Conservation (phyloP, 805 yeast genomes). For the Saccharomycopsis guyanensis region DNA sequence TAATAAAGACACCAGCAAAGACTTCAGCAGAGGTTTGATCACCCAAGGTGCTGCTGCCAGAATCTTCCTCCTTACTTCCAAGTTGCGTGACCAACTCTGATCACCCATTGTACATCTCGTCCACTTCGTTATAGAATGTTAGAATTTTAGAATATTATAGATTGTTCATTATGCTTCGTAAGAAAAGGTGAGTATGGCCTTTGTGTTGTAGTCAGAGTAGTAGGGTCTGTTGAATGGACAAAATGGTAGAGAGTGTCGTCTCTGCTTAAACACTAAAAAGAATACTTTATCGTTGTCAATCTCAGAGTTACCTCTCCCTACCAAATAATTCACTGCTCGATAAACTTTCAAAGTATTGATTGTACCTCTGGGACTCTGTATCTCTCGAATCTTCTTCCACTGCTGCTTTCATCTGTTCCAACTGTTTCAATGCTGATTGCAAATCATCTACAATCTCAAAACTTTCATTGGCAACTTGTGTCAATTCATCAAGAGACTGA, state of each 20-base stretch:
- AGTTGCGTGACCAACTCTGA: not conserved
- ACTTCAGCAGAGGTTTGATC: conserved; percentile 46
- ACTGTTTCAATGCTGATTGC: not conserved
- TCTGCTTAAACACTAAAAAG: too few species aligned
- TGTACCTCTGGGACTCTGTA: not conserved
- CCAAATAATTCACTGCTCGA: conserved; percentile 3
- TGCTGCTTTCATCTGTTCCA: conserved; percentile 4
- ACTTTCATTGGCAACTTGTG: not conserved
- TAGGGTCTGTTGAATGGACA: too few species aligned
- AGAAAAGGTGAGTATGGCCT: too few species aligned
- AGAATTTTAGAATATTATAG: too few species aligned
- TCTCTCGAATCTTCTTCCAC: not conserved
- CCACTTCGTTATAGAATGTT: too few species aligned
- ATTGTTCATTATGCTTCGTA: too few species aligned
- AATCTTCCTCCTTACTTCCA: conserved; percentile 42
- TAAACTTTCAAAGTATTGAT: conserved; percentile 4
- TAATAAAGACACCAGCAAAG: conserved; percentile 29
- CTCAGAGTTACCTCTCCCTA: too few species aligned
- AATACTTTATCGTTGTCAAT: too few species aligned
- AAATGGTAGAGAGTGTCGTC: too few species aligned
- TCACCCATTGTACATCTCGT: not conserved
- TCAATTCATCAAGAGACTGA: conserved; percentile 2
- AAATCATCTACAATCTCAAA: conserved; percentile 1
- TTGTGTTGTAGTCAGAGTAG: too few species aligned
- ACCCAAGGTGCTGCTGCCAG: conserved; percentile 64